These are phyloP conservation scores for Mycena galopus DNA, from an alignment of 768 basidiomycete species.

Conservation along the genomic window DNA sequence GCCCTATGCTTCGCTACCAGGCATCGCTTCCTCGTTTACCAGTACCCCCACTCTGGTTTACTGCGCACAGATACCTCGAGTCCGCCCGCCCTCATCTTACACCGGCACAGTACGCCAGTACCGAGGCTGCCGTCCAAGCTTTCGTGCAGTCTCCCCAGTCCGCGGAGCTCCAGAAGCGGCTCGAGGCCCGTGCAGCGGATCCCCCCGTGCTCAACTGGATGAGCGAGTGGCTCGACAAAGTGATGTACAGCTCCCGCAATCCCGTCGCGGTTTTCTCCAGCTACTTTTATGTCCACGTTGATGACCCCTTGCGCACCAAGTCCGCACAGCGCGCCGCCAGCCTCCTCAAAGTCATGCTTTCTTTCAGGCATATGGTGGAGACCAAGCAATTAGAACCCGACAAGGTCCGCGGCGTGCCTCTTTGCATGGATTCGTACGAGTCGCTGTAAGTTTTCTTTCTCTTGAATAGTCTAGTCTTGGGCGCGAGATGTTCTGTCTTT, in stretches of 20 bases:
- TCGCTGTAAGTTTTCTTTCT: slow-evolving; percentile 76
- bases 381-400: slow-evolving; percentile 91
- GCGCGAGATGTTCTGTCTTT: no score
- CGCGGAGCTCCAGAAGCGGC: slow-evolving; percentile 79
- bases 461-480: no score
- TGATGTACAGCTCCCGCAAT: slow-evolving; percentile 89
- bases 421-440: slow-evolving; percentile 95
- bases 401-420: slow-evolving; percentile 78
- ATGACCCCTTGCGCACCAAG: slow-evolving; percentile 66
- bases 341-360: slow-evolving; percentile 86
- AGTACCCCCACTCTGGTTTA: slow-evolving; percentile 86
- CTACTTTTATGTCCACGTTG: slow-evolving; percentile 94
- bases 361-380: slow-evolving; percentile 88
- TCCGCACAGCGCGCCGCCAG: slow-evolving; percentile 84
- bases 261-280: slow-evolving; percentile 93
- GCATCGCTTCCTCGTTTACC: slow-evolving; percentile 83
- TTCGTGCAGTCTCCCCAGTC: slow-evolving; percentile 82
- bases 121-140: slow-evolving; percentile 67
- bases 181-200: slow-evolving; percentile 79
- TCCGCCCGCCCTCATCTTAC: slow-evolving; percentile 84
- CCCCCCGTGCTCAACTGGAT: slow-evolving; percentile 83
- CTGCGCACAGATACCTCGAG: slow-evolving; percentile 90
- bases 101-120: slow-evolving; percentile 68
- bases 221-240: slow-evolving; percentile 98
- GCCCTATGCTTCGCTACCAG: slow-evolving; percentile 81